Percentiles rank a stretch among this genome's conserved stretches.
These are phyloP conservation scores for Leucocoprinus leucothites DNA, from an alignment of 768 basidiomycete species.

Conservation along the genomic window DNA sequence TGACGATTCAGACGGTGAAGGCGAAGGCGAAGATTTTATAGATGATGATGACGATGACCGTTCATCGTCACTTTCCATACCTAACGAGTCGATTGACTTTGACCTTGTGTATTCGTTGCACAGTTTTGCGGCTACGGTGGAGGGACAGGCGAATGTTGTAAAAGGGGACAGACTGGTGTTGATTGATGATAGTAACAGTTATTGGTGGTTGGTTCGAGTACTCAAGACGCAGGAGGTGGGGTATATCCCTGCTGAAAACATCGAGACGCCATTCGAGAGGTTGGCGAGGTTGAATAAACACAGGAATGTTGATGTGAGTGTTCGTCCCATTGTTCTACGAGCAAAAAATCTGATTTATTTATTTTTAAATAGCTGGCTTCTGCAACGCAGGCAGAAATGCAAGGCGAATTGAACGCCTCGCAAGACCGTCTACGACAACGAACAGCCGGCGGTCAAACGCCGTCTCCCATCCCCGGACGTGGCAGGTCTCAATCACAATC, in stretches of 20 bases:
- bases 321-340: background rate
- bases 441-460: conserved; percentile 43
- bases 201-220: conserved; percentile 99
- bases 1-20: conserved; percentile 77
- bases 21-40: conserved; percentile 66
- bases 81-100: conserved; percentile 91
- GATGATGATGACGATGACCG: conserved; percentile 75
- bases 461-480: conserved; percentile 41
- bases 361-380: conserved; percentile 56
- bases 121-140: conserved; percentile 96
- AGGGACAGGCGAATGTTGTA: conserved; percentile 97
- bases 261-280: conserved; percentile 97
- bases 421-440: conserved; percentile 47
- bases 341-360: conserved; percentile 6
- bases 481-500: conserved; percentile 33
- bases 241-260: conserved; percentile 98
- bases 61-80: conserved; percentile 81
- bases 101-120: conserved; percentile 92
- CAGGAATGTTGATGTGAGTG: conserved; percentile 89
- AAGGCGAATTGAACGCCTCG: conserved; percentile 46
- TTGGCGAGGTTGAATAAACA: conserved; percentile 96
- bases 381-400: conserved; percentile 68
- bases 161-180: conserved; percentile 96
- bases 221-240: conserved; percentile 98
- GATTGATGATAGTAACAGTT: conserved; percentile 98